Conservation (phyloP, 805 yeast genomes). For the Aciculoconidium aculeatum region DNA sequence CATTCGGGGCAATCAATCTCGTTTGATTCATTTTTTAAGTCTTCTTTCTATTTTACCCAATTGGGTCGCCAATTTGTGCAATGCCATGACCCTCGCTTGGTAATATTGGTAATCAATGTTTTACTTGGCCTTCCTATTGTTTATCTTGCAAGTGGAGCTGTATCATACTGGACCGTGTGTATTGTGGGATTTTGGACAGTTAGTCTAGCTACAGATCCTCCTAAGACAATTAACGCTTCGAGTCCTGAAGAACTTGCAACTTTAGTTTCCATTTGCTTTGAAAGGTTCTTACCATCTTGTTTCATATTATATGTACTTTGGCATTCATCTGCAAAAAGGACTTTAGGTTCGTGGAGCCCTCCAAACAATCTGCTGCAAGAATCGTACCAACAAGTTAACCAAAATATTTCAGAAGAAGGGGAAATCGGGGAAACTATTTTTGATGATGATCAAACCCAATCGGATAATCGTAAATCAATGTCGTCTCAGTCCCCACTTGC, state of each 20-base stretch:
- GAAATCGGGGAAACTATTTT: neutral
- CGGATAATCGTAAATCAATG: too few relatives aligned
- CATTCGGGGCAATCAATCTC: slow-evolving; percentile 50
- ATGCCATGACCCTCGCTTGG: slow-evolving; percentile 64
- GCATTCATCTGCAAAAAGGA: slow-evolving; percentile 46
- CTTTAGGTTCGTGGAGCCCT: too few relatives aligned
- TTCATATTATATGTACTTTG: slow-evolving; percentile 70
- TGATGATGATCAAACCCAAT: neutral
- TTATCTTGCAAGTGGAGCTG: slow-evolving; percentile 40
- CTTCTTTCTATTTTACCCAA: slow-evolving; percentile 58
- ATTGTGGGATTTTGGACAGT: slow-evolving; percentile 82
- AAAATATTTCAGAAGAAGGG: neutral
- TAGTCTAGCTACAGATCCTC: slow-evolving; percentile 73
- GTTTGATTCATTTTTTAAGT: slow-evolving; percentile 71
- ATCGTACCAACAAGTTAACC: slow-evolving; percentile 8
- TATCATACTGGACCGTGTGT: slow-evolving; percentile 51
- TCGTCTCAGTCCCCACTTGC: slow-evolving; percentile 29
- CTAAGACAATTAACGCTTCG: slow-evolving; percentile 50
- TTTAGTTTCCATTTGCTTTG: slow-evolving; percentile 64
- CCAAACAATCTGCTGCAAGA: too few relatives aligned
- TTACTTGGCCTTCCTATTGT: slow-evolving; percentile 58
- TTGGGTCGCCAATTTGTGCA: slow-evolving; percentile 32
- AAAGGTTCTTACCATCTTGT: slow-evolving; percentile 68
- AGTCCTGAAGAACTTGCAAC: slow-evolving; percentile 50
- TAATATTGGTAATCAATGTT: slow-evolving; percentile 53